phyloP scores from a whole-genome alignment of 176 grass and related monocot genomes.

The Lolium multiflorum region DNA sequence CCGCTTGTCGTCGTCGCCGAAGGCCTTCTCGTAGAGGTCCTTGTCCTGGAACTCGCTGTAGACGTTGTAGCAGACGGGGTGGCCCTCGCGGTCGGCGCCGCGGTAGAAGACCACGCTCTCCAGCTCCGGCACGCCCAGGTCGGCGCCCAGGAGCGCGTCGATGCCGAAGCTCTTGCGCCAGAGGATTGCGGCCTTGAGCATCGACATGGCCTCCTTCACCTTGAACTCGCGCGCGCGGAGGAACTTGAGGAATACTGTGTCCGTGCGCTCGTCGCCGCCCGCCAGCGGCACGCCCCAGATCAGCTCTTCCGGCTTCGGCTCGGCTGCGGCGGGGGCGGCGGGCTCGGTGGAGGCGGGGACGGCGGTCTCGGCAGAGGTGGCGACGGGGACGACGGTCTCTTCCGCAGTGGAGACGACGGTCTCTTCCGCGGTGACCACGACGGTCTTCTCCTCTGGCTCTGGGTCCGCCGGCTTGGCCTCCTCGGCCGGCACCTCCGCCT shows the following conservation, averaged over 20 bases:
- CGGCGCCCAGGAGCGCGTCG: slow-evolving; percentile 50
- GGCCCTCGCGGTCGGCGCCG: slow-evolving; percentile 70
- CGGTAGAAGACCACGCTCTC: slow-evolving; percentile 59
- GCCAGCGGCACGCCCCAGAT: slow-evolving; percentile 69
- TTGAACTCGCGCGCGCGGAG: slow-evolving; percentile 84
- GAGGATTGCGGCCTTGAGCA: slow-evolving; percentile 74
- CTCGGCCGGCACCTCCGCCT: slow-evolving; percentile 34
- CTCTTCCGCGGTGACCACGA: no score
- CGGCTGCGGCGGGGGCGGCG: slow-evolving; percentile 29
- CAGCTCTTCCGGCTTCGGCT: slow-evolving; percentile 39
- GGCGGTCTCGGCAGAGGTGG: no score
- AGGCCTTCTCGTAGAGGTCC: slow-evolving; percentile 73
- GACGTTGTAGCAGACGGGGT: slow-evolving; percentile 91
- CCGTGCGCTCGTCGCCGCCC: slow-evolving; percentile 69
- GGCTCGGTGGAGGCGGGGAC: background rate
- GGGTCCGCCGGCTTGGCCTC: slow-evolving; percentile 34
- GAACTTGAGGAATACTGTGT: slow-evolving; percentile 91
- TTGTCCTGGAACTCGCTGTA: slow-evolving; percentile 89
- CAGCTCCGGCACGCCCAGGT: slow-evolving; percentile 46
- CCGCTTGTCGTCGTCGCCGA: slow-evolving; percentile 69
- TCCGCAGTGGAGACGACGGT: no score
- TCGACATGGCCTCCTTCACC: slow-evolving; percentile 74
- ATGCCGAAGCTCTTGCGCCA: slow-evolving; percentile 81
- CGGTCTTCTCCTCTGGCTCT: slow-evolving; percentile 16
- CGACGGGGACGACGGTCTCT: no score